Evolutionary conservation across 805 yeast species (phyloP), one percentile per base, ranked within the genome.

Genomic region (Starmerella apicola): DNA sequence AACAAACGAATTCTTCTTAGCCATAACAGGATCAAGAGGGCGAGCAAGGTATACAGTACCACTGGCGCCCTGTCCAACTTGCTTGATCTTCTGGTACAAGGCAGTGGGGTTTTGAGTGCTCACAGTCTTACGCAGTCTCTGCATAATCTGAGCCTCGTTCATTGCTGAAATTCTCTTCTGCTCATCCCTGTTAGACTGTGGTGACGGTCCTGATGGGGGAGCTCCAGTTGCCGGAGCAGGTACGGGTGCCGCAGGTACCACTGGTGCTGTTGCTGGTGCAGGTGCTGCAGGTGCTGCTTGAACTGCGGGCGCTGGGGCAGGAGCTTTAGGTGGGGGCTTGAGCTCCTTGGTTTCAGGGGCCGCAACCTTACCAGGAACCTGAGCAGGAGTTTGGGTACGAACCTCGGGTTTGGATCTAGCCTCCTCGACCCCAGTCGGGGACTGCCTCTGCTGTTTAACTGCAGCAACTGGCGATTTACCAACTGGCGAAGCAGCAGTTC

Each of bases 21-120:
- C 37, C 28, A 47, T 25, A 62, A 56, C 27, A 48, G 51, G 28
- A 54, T 52, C 62, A n/a, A 64, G 50, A n/a, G 66, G 66, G 33
- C 77, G 73, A 0, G 96, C 96, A 23, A 91, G 83, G 54, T 78
- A 91, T 23, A 91, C 99, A 29, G 94, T 94, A 39, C 98, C 99
- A 13, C 93, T 79, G 0, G 98, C 98, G 55, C 99, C 98, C 63
- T 91, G 98, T 1, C 99, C 99, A 48, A 91, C 79, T 59, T 88
- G 86, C 28, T 72, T 69, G 46, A 88, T 51, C 45, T 60, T 64
- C 39, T 63, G 62, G 45, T 60, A 65, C 16, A 60, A 49, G 4
- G 84, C 79, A 5, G 83, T 68, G n/a, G 99, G 99, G 61, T 91
- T 94, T 32, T 74, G 70, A 51, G 71, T 74, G 48, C 78, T 75